phyloP scores from a whole-genome alignment of 2,329 filamentous ascomycete genomes.

The Penicillium hordei region DNA sequence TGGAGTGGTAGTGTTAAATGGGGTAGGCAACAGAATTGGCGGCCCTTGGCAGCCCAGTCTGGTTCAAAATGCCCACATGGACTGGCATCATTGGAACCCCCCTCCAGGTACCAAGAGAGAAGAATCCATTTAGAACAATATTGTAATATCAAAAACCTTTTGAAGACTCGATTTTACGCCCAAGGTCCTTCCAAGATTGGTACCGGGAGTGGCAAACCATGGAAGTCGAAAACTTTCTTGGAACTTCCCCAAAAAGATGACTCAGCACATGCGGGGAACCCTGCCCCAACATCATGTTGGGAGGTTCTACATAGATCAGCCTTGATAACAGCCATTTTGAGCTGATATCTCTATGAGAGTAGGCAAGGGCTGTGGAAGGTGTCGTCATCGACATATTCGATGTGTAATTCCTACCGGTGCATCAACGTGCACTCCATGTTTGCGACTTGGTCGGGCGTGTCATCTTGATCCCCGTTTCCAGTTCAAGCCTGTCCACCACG shows the following conservation, averaged over 20 bases:
- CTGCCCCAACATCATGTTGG: constrained; percentile 1
- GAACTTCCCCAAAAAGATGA: background rate
- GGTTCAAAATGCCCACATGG: background rate
- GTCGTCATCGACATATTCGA: constrained; percentile 39
- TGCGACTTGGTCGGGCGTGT: constrained; percentile 30
- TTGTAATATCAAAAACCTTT: background rate
- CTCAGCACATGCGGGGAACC: constrained; percentile 17
- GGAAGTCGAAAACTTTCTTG: background rate
- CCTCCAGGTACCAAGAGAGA: background rate
- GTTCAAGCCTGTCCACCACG: constrained; percentile 36
- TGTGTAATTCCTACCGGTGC: constrained; percentile 31
- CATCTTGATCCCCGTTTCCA: constrained; percentile 36
- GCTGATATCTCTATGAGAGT: constrained; percentile 28
- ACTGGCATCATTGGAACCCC: background rate
- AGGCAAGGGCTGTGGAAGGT: constrained; percentile 36
- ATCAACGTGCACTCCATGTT: constrained; percentile 31
- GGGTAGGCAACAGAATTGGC: constrained; percentile 14
- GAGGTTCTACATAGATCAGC: background rate
- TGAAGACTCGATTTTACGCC: background rate
- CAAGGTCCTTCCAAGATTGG: background rate
- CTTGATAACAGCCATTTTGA: background rate
- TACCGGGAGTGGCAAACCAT: background rate
- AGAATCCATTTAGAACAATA: background rate
- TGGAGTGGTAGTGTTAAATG: background rate
- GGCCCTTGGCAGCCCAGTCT: background rate